Evolutionary conservation across 352 stramenopile species (phyloP).

Genomic region (Pythium insidiosum): DNA sequence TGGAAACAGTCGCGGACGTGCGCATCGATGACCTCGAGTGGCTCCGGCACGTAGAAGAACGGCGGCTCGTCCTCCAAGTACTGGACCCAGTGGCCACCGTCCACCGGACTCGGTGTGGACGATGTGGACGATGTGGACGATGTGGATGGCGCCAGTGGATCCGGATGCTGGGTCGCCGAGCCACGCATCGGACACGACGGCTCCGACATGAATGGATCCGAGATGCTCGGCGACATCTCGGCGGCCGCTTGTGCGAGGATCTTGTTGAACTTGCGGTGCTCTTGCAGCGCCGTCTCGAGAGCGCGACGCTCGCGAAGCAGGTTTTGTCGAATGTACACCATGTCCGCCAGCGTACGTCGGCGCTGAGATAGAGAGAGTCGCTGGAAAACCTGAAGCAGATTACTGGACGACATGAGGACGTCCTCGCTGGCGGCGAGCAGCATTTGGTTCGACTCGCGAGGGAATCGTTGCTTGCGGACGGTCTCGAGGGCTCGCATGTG

Average conservation of each 20-base stretch:
- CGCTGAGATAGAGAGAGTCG: not conserved
- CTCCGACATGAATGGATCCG: not conserved
- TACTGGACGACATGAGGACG: not conserved
- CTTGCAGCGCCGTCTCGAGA: not conserved
- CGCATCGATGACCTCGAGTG: not conserved
- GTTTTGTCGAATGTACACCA: not conserved
- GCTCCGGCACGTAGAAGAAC: conserved; percentile 5
- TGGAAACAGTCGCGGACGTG: not conserved
- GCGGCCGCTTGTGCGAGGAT: not conserved
- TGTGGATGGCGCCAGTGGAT: not conserved
- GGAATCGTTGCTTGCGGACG: conserved; percentile 5
- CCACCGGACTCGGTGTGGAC: not conserved
- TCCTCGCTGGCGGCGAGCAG: not conserved
- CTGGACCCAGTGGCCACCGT: not conserved
- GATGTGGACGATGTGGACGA: not conserved
- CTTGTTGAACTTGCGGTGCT: not conserved
- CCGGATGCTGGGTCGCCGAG: not conserved
- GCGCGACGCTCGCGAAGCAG: not conserved
- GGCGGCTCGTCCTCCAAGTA: not conserved
- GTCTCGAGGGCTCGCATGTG: not conserved
- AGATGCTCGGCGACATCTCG: not conserved
- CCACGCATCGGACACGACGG: not conserved
- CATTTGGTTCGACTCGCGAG: not conserved
- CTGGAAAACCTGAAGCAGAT: not conserved
- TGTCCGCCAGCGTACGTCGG: not conserved